Conservation (phyloP, 2,329 filamentous ascomycete species). For the Allantophomopsis lycopodina region DNA sequence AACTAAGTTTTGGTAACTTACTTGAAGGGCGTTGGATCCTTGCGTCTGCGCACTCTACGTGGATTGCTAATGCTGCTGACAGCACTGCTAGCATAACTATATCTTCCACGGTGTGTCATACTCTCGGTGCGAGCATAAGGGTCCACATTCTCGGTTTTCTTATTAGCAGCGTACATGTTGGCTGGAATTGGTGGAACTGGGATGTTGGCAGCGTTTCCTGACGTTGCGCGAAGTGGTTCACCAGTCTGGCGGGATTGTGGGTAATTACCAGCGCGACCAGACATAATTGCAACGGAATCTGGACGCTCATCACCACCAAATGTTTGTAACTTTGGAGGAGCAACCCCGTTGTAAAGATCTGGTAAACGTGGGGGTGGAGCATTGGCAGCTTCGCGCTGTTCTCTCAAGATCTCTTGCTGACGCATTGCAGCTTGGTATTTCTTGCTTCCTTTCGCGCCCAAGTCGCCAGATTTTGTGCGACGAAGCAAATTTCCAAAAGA, state of each 20-base stretch:
- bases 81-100: slow-evolving; percentile 89
- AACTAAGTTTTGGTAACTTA: slow-evolving; percentile 35
- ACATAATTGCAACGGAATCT: slow-evolving; percentile 46
- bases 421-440: slow-evolving; percentile 32
- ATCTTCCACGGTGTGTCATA: slow-evolving; percentile 92
- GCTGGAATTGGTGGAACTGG: slow-evolving; percentile 43
- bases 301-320: slow-evolving; percentile 49
- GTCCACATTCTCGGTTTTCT: slow-evolving; percentile 44
- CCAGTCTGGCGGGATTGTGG: slow-evolving; percentile 33
- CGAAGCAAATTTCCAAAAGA: slow-evolving; percentile 47
- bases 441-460: slow-evolving; percentile 46
- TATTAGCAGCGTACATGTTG: slow-evolving; percentile 3
- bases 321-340: slow-evolving; percentile 14
- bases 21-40: slow-evolving; percentile 98
- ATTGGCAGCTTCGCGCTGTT: slow-evolving; percentile 37
- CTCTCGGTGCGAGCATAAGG: slow-evolving; percentile 78
- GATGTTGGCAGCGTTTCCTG: slow-evolving; percentile 14
- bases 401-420: slow-evolving; percentile 35
- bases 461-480: slow-evolving; percentile 53
- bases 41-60: slow-evolving; percentile 79
- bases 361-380: slow-evolving; percentile 48
- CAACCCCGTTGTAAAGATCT: slow-evolving; percentile 24
- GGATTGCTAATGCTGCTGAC: slow-evolving; percentile 89
- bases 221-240: slow-evolving; percentile 29
- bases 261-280: slow-evolving; percentile 28